phyloP scores from a whole-genome alignment of 78 protist genomes.

The Dictyostelium intermedium region DNA sequence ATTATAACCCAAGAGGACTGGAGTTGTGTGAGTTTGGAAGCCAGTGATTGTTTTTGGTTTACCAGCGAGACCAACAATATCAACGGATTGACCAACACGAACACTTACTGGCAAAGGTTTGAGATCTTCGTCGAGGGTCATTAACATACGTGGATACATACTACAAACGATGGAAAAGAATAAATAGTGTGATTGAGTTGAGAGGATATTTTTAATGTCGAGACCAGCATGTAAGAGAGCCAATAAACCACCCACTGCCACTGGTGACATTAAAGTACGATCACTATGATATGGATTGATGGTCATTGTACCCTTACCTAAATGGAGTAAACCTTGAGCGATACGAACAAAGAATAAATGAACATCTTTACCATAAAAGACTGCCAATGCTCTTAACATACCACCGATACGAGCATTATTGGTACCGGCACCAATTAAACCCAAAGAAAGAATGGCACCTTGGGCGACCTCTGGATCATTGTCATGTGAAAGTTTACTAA shows the following conservation, averaged over 20 bases:
- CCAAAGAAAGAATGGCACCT: slow-evolving; percentile 91
- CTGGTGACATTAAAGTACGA: slow-evolving; percentile 84
- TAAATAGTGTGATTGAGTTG: slow-evolving; percentile 92
- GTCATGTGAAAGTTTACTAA: slow-evolving; percentile 96
- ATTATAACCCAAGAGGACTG: slow-evolving; percentile 94
- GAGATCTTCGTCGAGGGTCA: slow-evolving; percentile 89
- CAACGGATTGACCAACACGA: slow-evolving; percentile 94
- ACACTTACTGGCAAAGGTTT: slow-evolving; percentile 88
- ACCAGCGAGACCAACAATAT: slow-evolving; percentile 93
- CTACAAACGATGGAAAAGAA: slow-evolving; percentile 87
- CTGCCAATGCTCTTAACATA: slow-evolving; percentile 92
- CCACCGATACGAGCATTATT: slow-evolving; percentile 96
- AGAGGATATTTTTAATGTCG: slow-evolving; percentile 91
- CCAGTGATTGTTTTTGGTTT: slow-evolving; percentile 99
- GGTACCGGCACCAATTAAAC: slow-evolving; percentile 96
- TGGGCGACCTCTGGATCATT: slow-evolving; percentile 87
- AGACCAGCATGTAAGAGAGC: slow-evolving; percentile 83
- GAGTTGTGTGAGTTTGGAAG: slow-evolving; percentile 99
- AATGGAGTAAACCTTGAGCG: slow-evolving; percentile 96
- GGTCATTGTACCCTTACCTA: slow-evolving; percentile 98
- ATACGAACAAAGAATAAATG: slow-evolving; percentile 88
- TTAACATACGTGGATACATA: slow-evolving; percentile 96
- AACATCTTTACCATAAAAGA: slow-evolving; percentile 87
- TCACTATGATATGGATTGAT: slow-evolving; percentile 92
- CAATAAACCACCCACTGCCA: slow-evolving; percentile 91